These are phyloP conservation scores for Chloris gayana DNA, from an alignment of 176 grass and related monocot species.

Conservation along the genomic window DNA sequence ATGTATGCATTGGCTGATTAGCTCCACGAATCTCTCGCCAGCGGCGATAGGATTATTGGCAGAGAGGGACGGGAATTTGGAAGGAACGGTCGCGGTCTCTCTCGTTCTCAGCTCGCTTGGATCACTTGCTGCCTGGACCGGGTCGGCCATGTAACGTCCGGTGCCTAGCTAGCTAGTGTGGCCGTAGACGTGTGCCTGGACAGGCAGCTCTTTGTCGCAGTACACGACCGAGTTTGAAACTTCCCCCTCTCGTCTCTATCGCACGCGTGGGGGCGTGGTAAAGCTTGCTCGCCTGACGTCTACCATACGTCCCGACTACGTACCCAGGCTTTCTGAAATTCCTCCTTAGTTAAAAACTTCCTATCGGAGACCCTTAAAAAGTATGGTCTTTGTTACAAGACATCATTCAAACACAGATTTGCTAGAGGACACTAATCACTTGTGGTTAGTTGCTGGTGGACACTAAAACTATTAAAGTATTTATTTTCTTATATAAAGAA, in stretches of 20 bases:
- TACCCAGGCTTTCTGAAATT: not conserved
- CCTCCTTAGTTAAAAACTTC: not conserved
- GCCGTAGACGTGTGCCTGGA: not conserved
- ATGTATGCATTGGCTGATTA: too few species aligned
- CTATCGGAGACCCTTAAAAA: too few species aligned
- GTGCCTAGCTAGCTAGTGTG: not conserved
- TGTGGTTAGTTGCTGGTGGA: too few species aligned
- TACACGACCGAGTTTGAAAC: not conserved
- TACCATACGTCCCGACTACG: not conserved
- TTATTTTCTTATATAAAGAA: too few species aligned
- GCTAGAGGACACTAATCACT: too few species aligned
- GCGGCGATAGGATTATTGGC: too few species aligned
- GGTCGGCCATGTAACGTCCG: not conserved
- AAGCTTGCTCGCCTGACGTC: not conserved
- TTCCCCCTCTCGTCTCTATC: not conserved
- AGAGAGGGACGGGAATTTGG: too few species aligned
- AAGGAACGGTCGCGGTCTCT: not conserved
- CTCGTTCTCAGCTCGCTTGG: not conserved
- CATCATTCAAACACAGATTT: too few species aligned
- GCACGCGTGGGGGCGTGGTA: not conserved
- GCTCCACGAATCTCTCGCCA: too few species aligned
- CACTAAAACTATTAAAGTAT: too few species aligned
- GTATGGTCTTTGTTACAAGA: too few species aligned
- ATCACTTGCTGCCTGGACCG: not conserved
- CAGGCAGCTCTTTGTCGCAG: not conserved